These are phyloP conservation scores for Alternaria angustiovoidea DNA, from an alignment of 2,329 filamentous ascomycete species.

Conservation along the genomic window DNA sequence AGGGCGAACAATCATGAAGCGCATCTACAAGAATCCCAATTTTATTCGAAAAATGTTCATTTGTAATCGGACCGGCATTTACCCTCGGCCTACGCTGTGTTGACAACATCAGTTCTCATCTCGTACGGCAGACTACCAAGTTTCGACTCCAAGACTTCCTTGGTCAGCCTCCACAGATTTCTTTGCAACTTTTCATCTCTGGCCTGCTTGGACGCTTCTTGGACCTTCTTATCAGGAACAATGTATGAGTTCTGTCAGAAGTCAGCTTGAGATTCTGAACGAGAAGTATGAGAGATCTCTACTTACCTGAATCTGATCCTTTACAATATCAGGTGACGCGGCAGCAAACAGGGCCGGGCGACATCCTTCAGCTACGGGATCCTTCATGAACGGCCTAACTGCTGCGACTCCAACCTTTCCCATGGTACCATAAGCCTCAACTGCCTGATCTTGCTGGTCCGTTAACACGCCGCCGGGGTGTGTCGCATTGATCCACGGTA, in stretches of 20 bases:
- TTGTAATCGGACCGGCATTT: neutral
- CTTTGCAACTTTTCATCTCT: conserved; percentile 55
- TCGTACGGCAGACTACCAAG: conserved; percentile 43
- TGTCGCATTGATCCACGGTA: conserved; percentile 59
- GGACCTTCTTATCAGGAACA: conserved; percentile 59
- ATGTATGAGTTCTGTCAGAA: conserved; percentile 54
- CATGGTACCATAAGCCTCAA: conserved; percentile 59
- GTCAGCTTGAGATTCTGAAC: neutral
- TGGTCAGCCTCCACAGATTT: conserved; percentile 57
- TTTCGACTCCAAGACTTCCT: conserved; percentile 55
- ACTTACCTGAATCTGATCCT: conserved; percentile 50
- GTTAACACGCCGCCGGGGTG: conserved; percentile 61
- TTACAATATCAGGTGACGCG: conserved; percentile 54
- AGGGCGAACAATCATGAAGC: neutral
- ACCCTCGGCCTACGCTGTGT: neutral
- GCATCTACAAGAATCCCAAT: neutral
- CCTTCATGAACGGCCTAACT: conserved; percentile 59
- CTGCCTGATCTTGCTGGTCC: conserved; percentile 59
- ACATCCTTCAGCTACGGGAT: conserved; percentile 59
- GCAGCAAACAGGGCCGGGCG: conserved; percentile 59
- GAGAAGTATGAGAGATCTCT: neutral
- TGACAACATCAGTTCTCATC: conserved; percentile 32
- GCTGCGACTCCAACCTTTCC: conserved; percentile 57
- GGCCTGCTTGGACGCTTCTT: conserved; percentile 53
- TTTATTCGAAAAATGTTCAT: neutral